phyloP scores from a whole-genome alignment of 495 filamentous ascomycete species.

The Immersiella caudata region DNA sequence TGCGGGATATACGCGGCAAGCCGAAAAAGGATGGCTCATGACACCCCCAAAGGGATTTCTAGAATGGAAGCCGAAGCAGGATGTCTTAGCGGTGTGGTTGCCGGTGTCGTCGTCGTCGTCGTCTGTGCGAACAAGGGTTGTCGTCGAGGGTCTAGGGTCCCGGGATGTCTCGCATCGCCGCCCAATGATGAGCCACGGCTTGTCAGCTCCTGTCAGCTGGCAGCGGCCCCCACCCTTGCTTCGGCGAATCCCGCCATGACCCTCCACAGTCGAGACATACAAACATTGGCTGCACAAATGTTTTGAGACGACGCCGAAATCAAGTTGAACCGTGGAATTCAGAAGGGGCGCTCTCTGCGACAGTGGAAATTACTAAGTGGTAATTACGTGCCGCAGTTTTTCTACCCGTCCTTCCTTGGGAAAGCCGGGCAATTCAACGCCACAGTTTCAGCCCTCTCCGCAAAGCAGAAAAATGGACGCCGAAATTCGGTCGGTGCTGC shows the following conservation, averaged over 20 bases:
- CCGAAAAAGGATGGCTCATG: neutral
- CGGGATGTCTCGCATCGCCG: constrained; percentile 13
- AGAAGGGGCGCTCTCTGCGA: neutral
- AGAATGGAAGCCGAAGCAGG: constrained; percentile 12
- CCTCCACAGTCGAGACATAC: neutral
- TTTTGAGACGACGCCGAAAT: neutral
- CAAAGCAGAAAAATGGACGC: constrained; percentile 68
- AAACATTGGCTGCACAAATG: neutral
- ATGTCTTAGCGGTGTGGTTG: neutral
- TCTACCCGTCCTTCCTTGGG: neutral
- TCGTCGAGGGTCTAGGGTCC: neutral
- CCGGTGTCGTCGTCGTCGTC: neutral
- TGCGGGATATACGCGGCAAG: neutral
- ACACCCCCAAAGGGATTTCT: constrained; percentile 6
- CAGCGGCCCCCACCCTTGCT: neutral
- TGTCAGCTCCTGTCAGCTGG: constrained; percentile 13
- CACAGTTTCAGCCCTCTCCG: neutral
- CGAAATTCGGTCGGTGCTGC: constrained; percentile 84
- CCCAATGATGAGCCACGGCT: constrained; percentile 6
- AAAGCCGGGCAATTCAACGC: neutral
- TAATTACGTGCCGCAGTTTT: constrained; percentile 15
- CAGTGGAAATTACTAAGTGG: constrained; percentile 22
- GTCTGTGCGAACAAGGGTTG: constrained; percentile 9
- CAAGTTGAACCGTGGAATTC: neutral
- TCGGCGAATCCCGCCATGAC: constrained; percentile 23